A percentile compares a stretch with the other conserved stretches of the same genome.
phyloP scores from a whole-genome alignment of 306 rosid genomes.

The Lathyrus sativus region DNA sequence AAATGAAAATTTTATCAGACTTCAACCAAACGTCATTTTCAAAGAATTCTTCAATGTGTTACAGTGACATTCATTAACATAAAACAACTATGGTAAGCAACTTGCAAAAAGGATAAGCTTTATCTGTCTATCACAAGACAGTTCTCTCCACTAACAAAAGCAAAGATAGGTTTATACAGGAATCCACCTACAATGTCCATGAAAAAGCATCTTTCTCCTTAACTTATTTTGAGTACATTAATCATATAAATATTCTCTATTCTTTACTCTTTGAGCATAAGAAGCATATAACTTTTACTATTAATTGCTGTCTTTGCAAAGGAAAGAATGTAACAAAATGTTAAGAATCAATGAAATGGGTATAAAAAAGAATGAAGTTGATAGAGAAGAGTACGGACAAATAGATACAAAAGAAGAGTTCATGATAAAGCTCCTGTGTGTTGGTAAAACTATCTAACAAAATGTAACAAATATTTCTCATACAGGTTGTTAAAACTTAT shows the following conservation, averaged over 20 bases:
- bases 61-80: neutral
- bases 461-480: too few relatives aligned
- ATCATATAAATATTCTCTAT: constrained; percentile 22
- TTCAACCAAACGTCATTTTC: constrained; percentile 30
- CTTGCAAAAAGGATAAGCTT: constrained; percentile 18
- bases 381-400: constrained; percentile 17
- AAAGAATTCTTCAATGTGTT: constrained; percentile 33
- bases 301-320: constrained; percentile 25
- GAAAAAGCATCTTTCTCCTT: constrained; percentile 52
- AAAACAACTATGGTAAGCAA: constrained; percentile 15
- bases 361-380: constrained; percentile 40
- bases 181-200: constrained; percentile 40
- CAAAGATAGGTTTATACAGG: constrained; percentile 33
- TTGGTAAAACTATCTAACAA: neutral
- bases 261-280: constrained; percentile 36
- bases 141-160: constrained; percentile 14
- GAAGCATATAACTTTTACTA: constrained; percentile 37
- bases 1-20: neutral
- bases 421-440: constrained; percentile 15
- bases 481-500: too few relatives aligned
- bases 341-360: neutral
- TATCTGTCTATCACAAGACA: constrained; percentile 20
- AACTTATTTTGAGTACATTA: constrained; percentile 2
- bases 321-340: constrained; percentile 26
- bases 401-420: constrained; percentile 8